Percentiles rank a stretch among this genome's conserved stretches.
These are phyloP conservation scores for Rhizopus stolonifer DNA, from an alignment of 371 early-diverging fungal species.

Conservation along the genomic window DNA sequence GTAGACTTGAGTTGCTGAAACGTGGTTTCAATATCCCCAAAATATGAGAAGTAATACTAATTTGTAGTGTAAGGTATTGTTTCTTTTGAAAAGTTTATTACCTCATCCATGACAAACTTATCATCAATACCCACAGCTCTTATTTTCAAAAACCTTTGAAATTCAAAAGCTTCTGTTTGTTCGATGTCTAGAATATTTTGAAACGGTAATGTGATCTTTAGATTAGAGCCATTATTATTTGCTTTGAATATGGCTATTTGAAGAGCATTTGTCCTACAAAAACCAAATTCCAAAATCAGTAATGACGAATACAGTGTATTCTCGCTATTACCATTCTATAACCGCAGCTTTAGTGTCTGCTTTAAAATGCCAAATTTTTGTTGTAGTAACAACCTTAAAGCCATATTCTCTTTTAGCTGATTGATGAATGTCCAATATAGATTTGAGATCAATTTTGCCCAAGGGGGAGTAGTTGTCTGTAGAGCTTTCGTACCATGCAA, in stretches of 20 bases:
- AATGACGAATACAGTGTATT: too few relatives aligned
- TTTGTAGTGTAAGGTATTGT: not conserved
- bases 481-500: conserved; percentile 64
- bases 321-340: conserved; percentile 54
- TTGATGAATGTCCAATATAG: conserved; percentile 51
- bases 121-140: conserved; percentile 63
- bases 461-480: conserved; percentile 70
- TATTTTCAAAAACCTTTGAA: conserved; percentile 61
- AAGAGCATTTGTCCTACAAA: conserved; percentile 54
- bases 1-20: conserved; percentile 30
- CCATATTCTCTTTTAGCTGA: conserved; percentile 51
- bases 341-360: conserved; percentile 55
- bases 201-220: conserved; percentile 62
- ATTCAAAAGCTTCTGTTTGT: conserved; percentile 55
- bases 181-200: conserved; percentile 62
- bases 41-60: conserved; percentile 75
- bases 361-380: conserved; percentile 53
- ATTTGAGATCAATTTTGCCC: conserved; percentile 69
- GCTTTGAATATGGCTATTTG: conserved; percentile 65
- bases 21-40: conserved; percentile 50
- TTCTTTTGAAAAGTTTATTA: conserved; percentile 14
- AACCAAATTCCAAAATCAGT: too few relatives aligned
- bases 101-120: conserved; percentile 65
- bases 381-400: conserved; percentile 58
- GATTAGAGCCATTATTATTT: conserved; percentile 61